A percentile compares a stretch with the other conserved stretches of the same genome.
phyloP scores from a whole-genome alignment of 2,329 filamentous ascomycete genomes.

The Ascosphaera apis region DNA sequence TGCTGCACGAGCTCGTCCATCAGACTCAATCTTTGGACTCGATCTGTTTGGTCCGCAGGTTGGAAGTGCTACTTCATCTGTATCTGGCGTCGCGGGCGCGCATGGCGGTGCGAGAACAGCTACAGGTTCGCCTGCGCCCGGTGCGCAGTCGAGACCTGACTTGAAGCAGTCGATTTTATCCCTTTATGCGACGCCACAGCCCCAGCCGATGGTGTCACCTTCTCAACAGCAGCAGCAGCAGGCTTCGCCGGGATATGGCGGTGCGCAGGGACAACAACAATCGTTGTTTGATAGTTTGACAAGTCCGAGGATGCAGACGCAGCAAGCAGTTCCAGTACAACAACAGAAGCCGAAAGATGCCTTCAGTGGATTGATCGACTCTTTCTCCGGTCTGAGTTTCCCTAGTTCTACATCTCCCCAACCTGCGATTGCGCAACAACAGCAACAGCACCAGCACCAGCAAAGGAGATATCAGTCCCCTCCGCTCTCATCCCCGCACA shows the following conservation, averaged over 20 bases:
- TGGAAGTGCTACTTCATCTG: too few species aligned
- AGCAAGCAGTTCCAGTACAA: constrained; percentile 21
- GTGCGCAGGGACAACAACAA: constrained; percentile 12
- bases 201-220: constrained; percentile 31
- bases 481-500: background rate
- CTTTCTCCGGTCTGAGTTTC: constrained; percentile 51
- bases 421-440: background rate
- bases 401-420: constrained; percentile 19
- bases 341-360: constrained; percentile 21
- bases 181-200: constrained; percentile 65
- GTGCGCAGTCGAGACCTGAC: constrained; percentile 53
- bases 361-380: constrained; percentile 52
- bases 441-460: too few species aligned
- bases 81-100: constrained; percentile 31
- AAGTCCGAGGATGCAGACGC: constrained; percentile 13
- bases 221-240: too few species aligned
- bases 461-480: background rate
- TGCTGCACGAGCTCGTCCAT: constrained; percentile 41
- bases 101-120: too few species aligned
- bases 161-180: constrained; percentile 95
- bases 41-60: constrained; percentile 58
- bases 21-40: constrained; percentile 70
- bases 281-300: constrained; percentile 9
- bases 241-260: constrained; percentile 7
- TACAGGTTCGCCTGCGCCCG: background rate